Conservation (phyloP, 2,329 filamentous ascomycete species). For the Fusarium penzigii region DNA sequence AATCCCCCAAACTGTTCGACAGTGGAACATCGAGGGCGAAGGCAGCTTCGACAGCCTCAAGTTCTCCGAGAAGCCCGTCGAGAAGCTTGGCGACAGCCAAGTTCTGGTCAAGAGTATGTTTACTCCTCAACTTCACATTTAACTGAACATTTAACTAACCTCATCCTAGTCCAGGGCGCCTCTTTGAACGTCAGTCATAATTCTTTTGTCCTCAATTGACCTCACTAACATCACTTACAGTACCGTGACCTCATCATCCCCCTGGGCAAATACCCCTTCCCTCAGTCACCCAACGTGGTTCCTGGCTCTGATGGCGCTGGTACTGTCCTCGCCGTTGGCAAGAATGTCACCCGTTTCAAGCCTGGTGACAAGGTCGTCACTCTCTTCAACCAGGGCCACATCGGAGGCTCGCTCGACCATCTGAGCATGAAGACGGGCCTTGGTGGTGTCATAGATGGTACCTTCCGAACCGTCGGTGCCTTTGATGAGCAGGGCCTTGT, state of each 20-base stretch:
- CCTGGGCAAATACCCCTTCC: conserved; percentile 49
- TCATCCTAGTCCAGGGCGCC: conserved; percentile 44
- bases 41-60: conserved; percentile 61
- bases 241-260: conserved; percentile 56
- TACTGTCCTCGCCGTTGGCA: conserved; percentile 52
- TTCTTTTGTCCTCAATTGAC: neutral
- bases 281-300: conserved; percentile 44
- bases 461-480: conserved; percentile 65
- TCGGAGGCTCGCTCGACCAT: conserved; percentile 43
- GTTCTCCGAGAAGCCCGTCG: conserved; percentile 56
- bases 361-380: conserved; percentile 58
- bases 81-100: conserved; percentile 66
- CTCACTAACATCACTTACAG: conserved; percentile 19
- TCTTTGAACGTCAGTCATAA: conserved; percentile 47
- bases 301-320: conserved; percentile 57
- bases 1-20: conserved; percentile 47
- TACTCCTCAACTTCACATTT: neutral
- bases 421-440: conserved; percentile 54
- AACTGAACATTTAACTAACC: conserved; percentile 5
- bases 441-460: conserved; percentile 68
- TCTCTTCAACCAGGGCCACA: conserved; percentile 61
- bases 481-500: conserved; percentile 72
- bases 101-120: conserved; percentile 63
- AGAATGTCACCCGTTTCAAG: conserved; percentile 49
- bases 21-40: conserved; percentile 55